Evolutionary conservation across 2,329 filamentous ascomycete species (phyloP).

Genomic region (Echinosphaeria canescens): DNA sequence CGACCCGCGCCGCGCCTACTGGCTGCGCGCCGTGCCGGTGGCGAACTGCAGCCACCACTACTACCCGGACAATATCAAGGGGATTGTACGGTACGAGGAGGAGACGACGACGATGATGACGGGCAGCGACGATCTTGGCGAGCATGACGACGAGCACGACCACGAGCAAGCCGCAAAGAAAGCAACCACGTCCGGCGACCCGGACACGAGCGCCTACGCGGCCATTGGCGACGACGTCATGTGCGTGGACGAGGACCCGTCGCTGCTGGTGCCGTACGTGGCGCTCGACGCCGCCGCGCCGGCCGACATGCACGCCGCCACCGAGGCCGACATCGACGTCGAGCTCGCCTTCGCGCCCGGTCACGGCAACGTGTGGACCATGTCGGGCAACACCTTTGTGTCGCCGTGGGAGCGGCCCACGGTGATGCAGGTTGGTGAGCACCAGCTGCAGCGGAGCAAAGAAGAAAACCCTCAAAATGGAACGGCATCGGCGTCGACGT

Average conservation of each 20-base stretch:
- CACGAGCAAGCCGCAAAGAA: constrained; percentile 11
- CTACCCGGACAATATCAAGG: constrained; percentile 5
- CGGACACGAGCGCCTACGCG: not conserved
- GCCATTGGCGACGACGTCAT: constrained; percentile 1
- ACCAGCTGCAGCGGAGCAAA: too few species aligned
- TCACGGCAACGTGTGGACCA: too few species aligned
- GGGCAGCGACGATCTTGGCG: too few species aligned
- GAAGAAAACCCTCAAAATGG: too few species aligned
- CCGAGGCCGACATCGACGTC: constrained; percentile 4
- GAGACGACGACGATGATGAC: too few species aligned
- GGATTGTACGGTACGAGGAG: constrained; percentile 8
- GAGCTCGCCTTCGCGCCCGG: too few species aligned
- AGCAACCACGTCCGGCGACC: not conserved
- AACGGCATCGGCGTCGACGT: not conserved
- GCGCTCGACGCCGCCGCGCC: constrained; percentile 4
- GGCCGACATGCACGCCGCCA: constrained; percentile 1
- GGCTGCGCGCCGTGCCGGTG: constrained; percentile 7
- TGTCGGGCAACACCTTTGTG: constrained; percentile 6
- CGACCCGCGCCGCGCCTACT: constrained; percentile 7
- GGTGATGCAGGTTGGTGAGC: constrained; percentile 1
- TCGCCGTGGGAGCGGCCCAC: constrained; percentile 8
- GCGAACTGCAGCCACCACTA: constrained; percentile 4
- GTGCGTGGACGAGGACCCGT: constrained; percentile 8
- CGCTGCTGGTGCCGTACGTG: constrained; percentile 8
- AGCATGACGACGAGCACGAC: constrained; percentile 4